Percentiles rank a stretch among this genome's conserved stretches.
phyloP scores from a whole-genome alignment of 345 rosid species.

The Psidium friedrichsthalianum region DNA sequence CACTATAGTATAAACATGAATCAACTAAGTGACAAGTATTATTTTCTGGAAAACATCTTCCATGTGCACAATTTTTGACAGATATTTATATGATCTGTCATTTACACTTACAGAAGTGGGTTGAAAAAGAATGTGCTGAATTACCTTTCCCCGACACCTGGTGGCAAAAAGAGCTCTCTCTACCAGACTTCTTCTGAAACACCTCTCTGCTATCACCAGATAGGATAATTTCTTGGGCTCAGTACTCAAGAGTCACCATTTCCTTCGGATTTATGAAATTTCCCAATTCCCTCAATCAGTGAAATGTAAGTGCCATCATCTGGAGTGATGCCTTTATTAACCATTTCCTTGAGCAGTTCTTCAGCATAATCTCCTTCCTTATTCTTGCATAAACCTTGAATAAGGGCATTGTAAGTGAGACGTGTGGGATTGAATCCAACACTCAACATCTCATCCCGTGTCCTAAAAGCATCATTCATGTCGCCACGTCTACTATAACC shows the following conservation, averaged over 20 bases:
- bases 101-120: background rate
- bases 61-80: background rate
- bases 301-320: conserved; percentile 62
- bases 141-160: background rate
- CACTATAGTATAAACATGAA: background rate
- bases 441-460: conserved; percentile 79
- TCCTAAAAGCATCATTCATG: conserved; percentile 59
- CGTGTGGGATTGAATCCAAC: conserved; percentile 77
- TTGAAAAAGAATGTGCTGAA: background rate
- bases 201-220: background rate
- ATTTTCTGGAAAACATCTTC: background rate
- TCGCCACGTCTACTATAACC: conserved; percentile 84
- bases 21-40: background rate
- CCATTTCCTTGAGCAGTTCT: conserved; percentile 72
- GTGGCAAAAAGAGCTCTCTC: background rate
- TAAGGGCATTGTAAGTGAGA: conserved; percentile 79
- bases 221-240: background rate
- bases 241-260: background rate
- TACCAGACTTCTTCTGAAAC: background rate
- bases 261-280: background rate
- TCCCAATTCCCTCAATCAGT: conserved; percentile 55
- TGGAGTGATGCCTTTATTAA: conserved; percentile 71
- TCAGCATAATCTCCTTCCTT: conserved; percentile 66
- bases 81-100: background rate
- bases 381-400: conserved; percentile 66